Evolutionary conservation across 441 rosid species (phyloP).

Genomic region (Geranium incanum): DNA sequence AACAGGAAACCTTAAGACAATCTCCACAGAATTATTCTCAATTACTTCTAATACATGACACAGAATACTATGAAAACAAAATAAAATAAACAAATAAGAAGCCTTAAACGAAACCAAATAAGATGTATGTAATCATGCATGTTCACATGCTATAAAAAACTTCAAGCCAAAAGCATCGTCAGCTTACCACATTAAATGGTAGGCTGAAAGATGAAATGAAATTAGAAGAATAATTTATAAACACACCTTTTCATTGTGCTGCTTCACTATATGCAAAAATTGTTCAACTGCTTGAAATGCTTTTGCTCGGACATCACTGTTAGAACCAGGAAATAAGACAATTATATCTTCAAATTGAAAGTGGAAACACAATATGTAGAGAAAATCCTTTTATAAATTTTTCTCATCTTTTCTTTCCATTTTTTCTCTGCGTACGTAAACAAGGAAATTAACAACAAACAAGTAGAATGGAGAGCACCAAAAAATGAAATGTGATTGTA

Average conservation of each 20-base stretch:
- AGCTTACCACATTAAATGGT: conserved; percentile 2
- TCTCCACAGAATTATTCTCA: not conserved
- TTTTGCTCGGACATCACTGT: conserved; percentile 89
- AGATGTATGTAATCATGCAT: not conserved
- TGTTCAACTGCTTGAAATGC: conserved; percentile 96
- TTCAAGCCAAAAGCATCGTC: not conserved
- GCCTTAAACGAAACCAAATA: not conserved
- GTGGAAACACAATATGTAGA: not conserved
- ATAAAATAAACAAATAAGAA: not conserved
- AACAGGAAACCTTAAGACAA: conserved; percentile 2
- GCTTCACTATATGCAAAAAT: conserved; percentile 82
- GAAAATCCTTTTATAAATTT: not conserved
- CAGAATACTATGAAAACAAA: not conserved
- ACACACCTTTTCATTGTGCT: conserved; percentile 72
- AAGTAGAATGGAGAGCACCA: not conserved
- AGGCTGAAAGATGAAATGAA: conserved; percentile 1
- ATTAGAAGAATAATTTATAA: conserved; percentile 13
- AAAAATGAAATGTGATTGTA: not conserved
- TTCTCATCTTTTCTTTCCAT: not conserved
- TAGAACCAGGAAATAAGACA: conserved; percentile 12
- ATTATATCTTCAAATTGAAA: not conserved
- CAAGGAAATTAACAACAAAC: not conserved
- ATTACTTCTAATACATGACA: not conserved
- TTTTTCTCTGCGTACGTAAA: not conserved
- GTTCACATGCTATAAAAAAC: not conserved